Percentiles rank a stretch among this genome's conserved stretches.
Conservation (phyloP, 306 rosid species). For the Dalbergia cultrata region DNA sequence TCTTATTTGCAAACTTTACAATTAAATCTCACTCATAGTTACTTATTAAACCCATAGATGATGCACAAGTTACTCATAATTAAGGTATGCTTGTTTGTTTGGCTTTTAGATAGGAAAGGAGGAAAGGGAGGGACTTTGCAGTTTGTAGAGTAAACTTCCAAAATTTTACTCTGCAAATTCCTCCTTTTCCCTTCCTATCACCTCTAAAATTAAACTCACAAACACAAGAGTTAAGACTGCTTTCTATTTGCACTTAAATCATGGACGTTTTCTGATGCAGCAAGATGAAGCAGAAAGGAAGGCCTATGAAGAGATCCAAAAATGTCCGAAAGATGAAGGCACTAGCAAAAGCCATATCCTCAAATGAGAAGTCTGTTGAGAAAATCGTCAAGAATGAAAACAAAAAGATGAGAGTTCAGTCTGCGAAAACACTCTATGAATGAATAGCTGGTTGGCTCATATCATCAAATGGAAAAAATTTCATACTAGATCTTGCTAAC, state of each 20-base stretch:
- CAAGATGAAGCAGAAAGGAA: constrained; percentile 76
- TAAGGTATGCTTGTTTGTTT: too few species aligned
- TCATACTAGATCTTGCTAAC: constrained; percentile 12
- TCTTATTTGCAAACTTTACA: constrained; percentile 14
- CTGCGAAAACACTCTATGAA: constrained; percentile 83
- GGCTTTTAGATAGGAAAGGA: too few species aligned
- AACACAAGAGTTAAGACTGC: neutral
- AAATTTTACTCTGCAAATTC: too few species aligned
- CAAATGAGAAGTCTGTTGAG: constrained; percentile 64
- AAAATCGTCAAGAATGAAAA: constrained; percentile 66
- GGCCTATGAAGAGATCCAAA: constrained; percentile 87
- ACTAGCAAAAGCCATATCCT: constrained; percentile 69
- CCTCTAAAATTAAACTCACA: too few species aligned
- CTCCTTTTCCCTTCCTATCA: too few species aligned
- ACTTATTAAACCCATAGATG: neutral
- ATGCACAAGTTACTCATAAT: neutral
- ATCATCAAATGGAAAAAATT: constrained; percentile 28
- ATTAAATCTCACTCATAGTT: constrained; percentile 15
- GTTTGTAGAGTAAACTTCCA: too few species aligned
- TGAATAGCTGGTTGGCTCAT: constrained; percentile 40
- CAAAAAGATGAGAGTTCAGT: constrained; percentile 74
- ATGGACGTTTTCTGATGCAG: constrained; percentile 54
- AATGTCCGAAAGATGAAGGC: constrained; percentile 77
- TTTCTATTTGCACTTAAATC: constrained; percentile 33
- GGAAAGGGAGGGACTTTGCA: too few species aligned